These are phyloP conservation scores for Apiospora kogelbergensis DNA, from an alignment of 2,329 filamentous ascomycete genomes.

Conservation along the genomic window DNA sequence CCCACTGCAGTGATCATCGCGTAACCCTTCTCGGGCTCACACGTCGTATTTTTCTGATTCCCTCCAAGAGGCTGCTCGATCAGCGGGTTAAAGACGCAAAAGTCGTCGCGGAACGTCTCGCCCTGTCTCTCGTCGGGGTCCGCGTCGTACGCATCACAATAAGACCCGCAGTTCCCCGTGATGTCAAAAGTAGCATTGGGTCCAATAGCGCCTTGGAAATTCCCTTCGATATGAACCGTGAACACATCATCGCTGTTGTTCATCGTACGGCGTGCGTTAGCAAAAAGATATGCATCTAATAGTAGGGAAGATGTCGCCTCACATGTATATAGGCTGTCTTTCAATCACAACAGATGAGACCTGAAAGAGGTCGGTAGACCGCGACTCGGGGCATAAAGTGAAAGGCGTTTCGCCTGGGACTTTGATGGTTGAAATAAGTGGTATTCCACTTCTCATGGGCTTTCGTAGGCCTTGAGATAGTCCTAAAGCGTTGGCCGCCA, in stretches of 20 bases:
- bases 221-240: conserved; percentile 15
- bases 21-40: background rate
- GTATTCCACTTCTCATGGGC: background rate
- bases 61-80: background rate
- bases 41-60: background rate
- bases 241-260: conserved; percentile 16
- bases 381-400: conserved; percentile 14
- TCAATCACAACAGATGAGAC: conserved; percentile 13
- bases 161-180: conserved; percentile 15
- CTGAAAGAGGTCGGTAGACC: conserved; percentile 16
- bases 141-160: conserved; percentile 17
- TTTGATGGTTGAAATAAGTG: background rate
- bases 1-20: background rate
- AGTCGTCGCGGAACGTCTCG: background rate
- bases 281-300: background rate
- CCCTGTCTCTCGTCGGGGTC: conserved; percentile 12
- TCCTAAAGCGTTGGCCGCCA: background rate
- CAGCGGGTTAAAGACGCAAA: background rate
- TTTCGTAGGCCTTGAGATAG: background rate
- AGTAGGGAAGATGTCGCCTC: background rate
- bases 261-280: conserved; percentile 1
- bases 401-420: conserved; percentile 14
- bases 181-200: conserved; percentile 16
- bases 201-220: conserved; percentile 14
- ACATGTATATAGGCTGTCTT: conserved; percentile 15